phyloP scores from a whole-genome alignment of 495 filamentous ascomycete genomes.

The Neurospora sp. region DNA sequence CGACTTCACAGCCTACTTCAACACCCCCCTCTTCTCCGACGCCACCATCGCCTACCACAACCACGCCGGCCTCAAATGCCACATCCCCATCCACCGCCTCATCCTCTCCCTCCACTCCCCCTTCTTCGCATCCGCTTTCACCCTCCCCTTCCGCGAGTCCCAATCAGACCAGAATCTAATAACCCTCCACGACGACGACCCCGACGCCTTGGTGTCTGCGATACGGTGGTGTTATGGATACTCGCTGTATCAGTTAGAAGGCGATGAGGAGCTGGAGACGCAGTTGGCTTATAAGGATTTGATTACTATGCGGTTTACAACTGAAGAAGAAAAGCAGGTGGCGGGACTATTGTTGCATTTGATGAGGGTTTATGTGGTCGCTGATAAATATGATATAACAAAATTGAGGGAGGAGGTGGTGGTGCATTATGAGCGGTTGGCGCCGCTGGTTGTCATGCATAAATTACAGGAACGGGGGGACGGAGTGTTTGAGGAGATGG shows the following conservation, averaged over 20 bases:
- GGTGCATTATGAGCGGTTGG: not conserved
- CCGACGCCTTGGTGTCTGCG: not conserved
- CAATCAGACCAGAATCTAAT: not conserved
- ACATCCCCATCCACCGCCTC: not conserved
- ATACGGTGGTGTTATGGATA: not conserved
- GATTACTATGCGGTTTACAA: not conserved
- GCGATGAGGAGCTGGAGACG: not conserved
- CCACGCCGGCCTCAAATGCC: not conserved
- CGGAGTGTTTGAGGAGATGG: not conserved
- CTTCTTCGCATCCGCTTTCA: not conserved
- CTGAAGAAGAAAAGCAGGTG: not conserved
- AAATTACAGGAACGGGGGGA: too few relatives aligned
- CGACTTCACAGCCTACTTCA: not conserved
- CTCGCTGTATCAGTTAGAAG: fast-evolving
- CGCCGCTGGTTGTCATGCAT: not conserved
- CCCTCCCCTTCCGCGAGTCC: not conserved
- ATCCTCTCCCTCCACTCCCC: not conserved
- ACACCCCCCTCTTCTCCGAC: not conserved
- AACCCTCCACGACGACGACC: not conserved
- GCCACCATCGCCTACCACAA: not conserved
- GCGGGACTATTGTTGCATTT: not conserved
- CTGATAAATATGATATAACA: not conserved
- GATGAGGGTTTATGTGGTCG: not conserved
- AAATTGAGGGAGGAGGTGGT: not conserved
- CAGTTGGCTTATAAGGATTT: not conserved